Base-by-base conservation (phyloP, 495 filamentous ascomycete genomes). In the Xylaria telfairii region DNA sequence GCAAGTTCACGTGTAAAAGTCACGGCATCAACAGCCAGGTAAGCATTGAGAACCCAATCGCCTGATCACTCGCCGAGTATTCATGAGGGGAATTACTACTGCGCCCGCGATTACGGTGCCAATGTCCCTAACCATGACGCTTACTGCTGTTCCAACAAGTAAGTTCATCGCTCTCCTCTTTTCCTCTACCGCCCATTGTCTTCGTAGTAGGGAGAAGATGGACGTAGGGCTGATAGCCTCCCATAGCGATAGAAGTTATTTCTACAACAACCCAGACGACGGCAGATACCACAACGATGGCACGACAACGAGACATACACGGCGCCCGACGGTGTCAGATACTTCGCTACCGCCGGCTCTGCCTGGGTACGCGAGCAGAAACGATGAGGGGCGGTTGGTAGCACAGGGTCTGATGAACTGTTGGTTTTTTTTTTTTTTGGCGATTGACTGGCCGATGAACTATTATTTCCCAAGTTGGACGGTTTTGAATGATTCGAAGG, bases 61-160 rank as follows among this genome's bases (percentile, higher is more conserved):
- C n/a, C n/a, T n/a, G n/a, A n/a, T n/a, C n/a, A n/a, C n/a, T n/a
- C n/a, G n/a, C n/a, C n/a, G n/a, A n/a, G n/a, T n/a, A n/a, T n/a
- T n/a, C n/a, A n/a, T n/a, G n/a, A 87, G 84, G 85, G 83, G 37
- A 89, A 88, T 80, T 85, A 87, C 75, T 89, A 84, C 71, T 87
- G 82, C 77, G 56, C 81, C 62, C 83, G 87, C 44, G 87, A 89
- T 72, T 87, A 85, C 73, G 83, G 86, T 60, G 78, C 74, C 67
- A 61, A 72, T 61, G 84, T 78, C 7, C 26, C 76, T 0, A 86
- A 87, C 72, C 65, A 72, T 3, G 89, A 89, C 76, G 75, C 84
- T 0, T 89, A 88, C 76, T 86, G 88, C 74, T 89, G 88, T 68
- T 87, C 85, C 62, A 89, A 89, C 76, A 72, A 62, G 83, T 83